These are phyloP conservation scores for Ogataea sp. DNA, from an alignment of 805 yeast species.

Conservation along the genomic window DNA sequence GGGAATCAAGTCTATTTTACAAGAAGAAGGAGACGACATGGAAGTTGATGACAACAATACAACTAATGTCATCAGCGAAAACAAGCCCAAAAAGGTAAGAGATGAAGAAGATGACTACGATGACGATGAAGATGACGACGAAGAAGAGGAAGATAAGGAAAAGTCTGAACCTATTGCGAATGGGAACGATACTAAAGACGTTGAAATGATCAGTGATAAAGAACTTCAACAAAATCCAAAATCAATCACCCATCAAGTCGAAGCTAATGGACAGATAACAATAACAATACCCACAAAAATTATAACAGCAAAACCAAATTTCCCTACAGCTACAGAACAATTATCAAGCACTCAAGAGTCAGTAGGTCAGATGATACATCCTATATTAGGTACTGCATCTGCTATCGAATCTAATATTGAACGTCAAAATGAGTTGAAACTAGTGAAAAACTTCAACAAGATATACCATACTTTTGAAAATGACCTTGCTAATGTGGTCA, in stretches of 20 bases:
- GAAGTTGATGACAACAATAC: constrained; percentile 24
- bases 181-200: background rate
- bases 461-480: constrained; percentile 71
- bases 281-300: constrained; percentile 10
- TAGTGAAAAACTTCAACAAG: constrained; percentile 59
- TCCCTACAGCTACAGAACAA: constrained; percentile 19
- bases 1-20: constrained; percentile 5
- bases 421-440: constrained; percentile 25
- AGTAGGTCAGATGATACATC: constrained; percentile 26
- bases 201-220: no score
- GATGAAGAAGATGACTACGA: constrained; percentile 4
- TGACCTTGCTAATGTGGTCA: constrained; percentile 66
- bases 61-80: no score
- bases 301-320: constrained; percentile 20
- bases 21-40: constrained; percentile 21
- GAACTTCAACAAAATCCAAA: constrained; percentile 15
- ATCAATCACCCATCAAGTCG: background rate
- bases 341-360: constrained; percentile 21
- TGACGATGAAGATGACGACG: constrained; percentile 22
- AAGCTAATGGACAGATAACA: constrained; percentile 5
- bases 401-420: constrained; percentile 35
- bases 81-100: no score
- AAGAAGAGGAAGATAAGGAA: constrained; percentile 21
- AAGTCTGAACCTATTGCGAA: constrained; percentile 1
- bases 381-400: constrained; percentile 26